phyloP scores from a whole-genome alignment of 768 basidiomycete species.

The Strobilomyces confusus region DNA sequence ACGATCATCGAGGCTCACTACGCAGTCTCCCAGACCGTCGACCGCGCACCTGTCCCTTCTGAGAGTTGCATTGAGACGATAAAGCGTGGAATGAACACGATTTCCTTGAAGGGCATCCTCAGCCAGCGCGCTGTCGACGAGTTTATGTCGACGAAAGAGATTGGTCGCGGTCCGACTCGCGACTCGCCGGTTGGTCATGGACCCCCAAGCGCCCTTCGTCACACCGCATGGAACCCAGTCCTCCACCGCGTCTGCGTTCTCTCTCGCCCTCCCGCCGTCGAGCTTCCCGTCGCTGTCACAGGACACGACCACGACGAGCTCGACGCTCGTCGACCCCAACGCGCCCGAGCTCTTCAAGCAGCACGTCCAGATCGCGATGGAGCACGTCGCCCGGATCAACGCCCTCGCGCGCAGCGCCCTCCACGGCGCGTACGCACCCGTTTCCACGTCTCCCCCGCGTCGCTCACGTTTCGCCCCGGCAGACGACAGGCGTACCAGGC shows the following conservation, averaged over 20 bases:
- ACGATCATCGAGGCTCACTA: too few relatives aligned
- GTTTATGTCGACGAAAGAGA: too few relatives aligned
- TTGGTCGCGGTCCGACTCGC: too few relatives aligned
- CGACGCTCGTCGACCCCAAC: conserved; percentile 43
- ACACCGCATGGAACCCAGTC: conserved; percentile 11
- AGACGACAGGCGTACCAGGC: conserved; percentile 62
- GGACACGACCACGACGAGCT: conserved; percentile 13
- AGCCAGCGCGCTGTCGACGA: too few relatives aligned
- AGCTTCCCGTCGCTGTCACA: conserved; percentile 26
- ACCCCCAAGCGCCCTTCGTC: conserved; percentile 10
- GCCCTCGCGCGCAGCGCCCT: conserved; percentile 45
- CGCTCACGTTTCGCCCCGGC: background rate
- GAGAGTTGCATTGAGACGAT: too few relatives aligned
- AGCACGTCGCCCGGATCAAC: conserved; percentile 48
- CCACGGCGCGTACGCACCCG: conserved; percentile 47
- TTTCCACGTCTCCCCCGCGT: background rate
- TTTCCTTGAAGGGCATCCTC: too few relatives aligned
- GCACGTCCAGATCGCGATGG: conserved; percentile 45
- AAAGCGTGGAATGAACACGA: too few relatives aligned
- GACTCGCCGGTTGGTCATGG: too few relatives aligned
- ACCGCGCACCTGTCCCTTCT: too few relatives aligned
- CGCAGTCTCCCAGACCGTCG: too few relatives aligned
- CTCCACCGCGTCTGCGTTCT: conserved; percentile 11
- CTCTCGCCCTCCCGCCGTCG: conserved; percentile 19
- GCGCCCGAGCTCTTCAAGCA: conserved; percentile 62